Base-by-base conservation (phyloP, 306 rosid genomes). In the Prunus salicina region DNA sequence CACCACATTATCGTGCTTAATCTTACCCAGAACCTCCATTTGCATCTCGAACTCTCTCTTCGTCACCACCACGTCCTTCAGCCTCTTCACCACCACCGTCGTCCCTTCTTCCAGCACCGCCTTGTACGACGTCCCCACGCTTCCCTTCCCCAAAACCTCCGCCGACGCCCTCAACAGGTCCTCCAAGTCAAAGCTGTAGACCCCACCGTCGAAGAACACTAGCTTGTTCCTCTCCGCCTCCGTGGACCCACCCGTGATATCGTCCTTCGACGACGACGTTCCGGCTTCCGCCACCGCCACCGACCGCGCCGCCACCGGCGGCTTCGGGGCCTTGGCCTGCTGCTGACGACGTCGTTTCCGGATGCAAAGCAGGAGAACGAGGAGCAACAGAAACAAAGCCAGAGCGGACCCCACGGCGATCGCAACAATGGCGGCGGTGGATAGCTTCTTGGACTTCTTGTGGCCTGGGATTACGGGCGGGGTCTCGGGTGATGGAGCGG, bases 21-120 rank as follows among this genome's bases (percentile, higher is more conserved):
- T 87, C 75, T 64, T 90, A 1, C 99, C 99, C 73, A 96, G 76
- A n/a, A 78, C 76, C 72, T 91, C 96, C 97, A 96, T 86, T 85
- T 82, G 88, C 79, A 74, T 45, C 41, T 96, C 99, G 78, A 96
- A 96, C 74, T 96, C 99, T 80, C 62, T 89, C 82, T 93, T 96
- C 0, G 85, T 69, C 5, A 89, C 93, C 9, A 84, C 88, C 12
- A 96, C 99, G 56, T 96, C 99, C 67, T 96, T 96, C 41, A 96
- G 63, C 78, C 99, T 61, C 83, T 96, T 96, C 74, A 96, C 99
- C 16, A 96, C 99, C 77, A 96, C 94, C 12, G 99, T 96, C 0
- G 93, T 93, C 1, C 99, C 99, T 80, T 96, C 98, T 24, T 96
- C 99, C 78, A 96, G 70, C 80, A 96, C 97, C 20, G 99, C 99